These are phyloP conservation scores for Myochromella boudieri DNA, from an alignment of 768 basidiomycete genomes.

Conservation along the genomic window DNA sequence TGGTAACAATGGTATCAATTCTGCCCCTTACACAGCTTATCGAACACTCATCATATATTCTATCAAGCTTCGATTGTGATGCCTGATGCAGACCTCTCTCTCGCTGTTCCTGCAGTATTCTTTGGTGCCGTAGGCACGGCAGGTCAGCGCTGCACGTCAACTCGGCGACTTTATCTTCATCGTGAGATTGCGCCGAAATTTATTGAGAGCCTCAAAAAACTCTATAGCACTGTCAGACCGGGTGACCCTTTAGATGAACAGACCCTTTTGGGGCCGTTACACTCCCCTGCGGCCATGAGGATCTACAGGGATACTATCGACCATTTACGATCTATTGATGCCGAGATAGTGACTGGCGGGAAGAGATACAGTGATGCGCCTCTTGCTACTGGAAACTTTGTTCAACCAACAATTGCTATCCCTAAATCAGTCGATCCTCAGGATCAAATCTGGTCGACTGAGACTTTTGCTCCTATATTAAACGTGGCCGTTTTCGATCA, in stretches of 20 bases:
- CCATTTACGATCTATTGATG: constrained; percentile 61
- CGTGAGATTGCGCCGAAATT: constrained; percentile 74
- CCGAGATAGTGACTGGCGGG: constrained; percentile 79
- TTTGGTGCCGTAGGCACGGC: constrained; percentile 89
- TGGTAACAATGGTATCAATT: constrained; percentile 83
- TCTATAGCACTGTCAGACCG: constrained; percentile 70
- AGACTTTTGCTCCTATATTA: constrained; percentile 88
- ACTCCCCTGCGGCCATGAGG: constrained; percentile 66
- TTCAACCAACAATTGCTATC: constrained; percentile 82
- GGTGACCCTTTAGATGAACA: constrained; percentile 80
- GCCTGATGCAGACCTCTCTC: constrained; percentile 88
- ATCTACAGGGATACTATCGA: constrained; percentile 63
- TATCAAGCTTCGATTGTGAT: constrained; percentile 82
- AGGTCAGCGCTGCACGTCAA: constrained; percentile 86
- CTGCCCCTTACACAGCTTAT: constrained; percentile 15
- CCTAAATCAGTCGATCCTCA: constrained; percentile 55
- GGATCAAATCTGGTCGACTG: constrained; percentile 70
- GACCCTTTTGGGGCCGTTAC: constrained; percentile 87
- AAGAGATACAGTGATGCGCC: constrained; percentile 48
- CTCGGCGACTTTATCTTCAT: constrained; percentile 88
- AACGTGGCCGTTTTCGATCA: constrained; percentile 86
- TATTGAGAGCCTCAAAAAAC: constrained; percentile 67
- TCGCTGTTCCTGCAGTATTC: constrained; percentile 88
- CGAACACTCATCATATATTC: constrained; percentile 17
- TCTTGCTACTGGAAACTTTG: constrained; percentile 77